Conservation (phyloP, 1,284 basidiomycete species). For the Fomitopsis pinicola region DNA sequence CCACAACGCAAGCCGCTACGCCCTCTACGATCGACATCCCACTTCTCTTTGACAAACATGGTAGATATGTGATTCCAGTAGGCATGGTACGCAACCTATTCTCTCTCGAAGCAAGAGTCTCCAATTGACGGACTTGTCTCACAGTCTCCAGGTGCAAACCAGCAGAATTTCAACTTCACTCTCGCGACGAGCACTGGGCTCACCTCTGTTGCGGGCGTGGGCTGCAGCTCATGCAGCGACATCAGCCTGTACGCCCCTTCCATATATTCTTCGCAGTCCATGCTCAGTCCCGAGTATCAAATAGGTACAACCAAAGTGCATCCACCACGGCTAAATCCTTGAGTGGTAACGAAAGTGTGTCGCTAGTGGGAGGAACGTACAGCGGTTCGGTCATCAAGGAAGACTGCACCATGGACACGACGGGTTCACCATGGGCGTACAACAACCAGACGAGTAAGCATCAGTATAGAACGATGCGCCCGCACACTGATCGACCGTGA, state of each 20-base stretch:
- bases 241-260: conserved; percentile 24
- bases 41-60: conserved; percentile 5
- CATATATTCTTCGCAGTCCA: conserved; percentile 10
- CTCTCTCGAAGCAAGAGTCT: background rate
- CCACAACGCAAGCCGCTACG: background rate
- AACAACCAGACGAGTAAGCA: conserved; percentile 34
- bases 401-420: conserved; percentile 26
- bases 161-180: conserved; percentile 35
- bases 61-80: conserved; percentile 6
- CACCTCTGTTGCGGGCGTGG: conserved; percentile 30
- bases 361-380: conserved; percentile 20
- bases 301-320: conserved; percentile 29
- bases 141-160: conserved; percentile 18
- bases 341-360: conserved; percentile 17
- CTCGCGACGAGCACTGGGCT: conserved; percentile 35
- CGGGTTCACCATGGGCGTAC: conserved; percentile 29
- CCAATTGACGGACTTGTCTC: background rate
- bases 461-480: background rate
- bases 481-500: background rate
- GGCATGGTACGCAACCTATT: conserved; percentile 3
- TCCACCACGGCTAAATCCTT: conserved; percentile 26
- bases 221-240: conserved; percentile 28
- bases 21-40: conserved; percentile 6
- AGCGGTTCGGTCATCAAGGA: conserved; percentile 31
- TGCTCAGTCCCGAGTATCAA: too few relatives aligned